Conservation (phyloP, 2,329 filamentous ascomycete species). For the Colletotrichum liaoningense region DNA sequence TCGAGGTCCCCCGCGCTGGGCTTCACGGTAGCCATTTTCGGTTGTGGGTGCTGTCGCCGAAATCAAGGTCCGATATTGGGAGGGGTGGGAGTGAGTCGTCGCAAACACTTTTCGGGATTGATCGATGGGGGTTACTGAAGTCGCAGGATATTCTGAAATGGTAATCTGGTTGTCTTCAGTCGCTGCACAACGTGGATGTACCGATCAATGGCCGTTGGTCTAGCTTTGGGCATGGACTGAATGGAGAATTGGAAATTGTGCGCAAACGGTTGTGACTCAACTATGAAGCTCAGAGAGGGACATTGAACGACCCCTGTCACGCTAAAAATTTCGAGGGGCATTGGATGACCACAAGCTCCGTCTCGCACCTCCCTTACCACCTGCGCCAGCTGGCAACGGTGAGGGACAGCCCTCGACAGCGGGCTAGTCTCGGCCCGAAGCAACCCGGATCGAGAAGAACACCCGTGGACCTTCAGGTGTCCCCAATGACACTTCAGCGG, state of each 20-base stretch:
- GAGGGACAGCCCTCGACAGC: not conserved
- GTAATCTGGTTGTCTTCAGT: not conserved
- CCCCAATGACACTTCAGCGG: conserved; percentile 10
- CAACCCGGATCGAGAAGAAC: not conserved
- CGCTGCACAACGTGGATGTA: not conserved
- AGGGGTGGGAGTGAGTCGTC: conserved; percentile 20
- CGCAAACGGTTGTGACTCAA: conserved; percentile 33
- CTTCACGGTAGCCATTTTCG: conserved; percentile 67
- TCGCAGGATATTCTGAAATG: not conserved
- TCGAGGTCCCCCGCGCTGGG: conserved; percentile 78
- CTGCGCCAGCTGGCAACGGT: conserved; percentile 16
- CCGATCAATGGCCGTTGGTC: conserved; percentile 12
- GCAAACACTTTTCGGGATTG: conserved; percentile 1
- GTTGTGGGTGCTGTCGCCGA: conserved; percentile 13
- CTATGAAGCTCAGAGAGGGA: conserved; percentile 28
- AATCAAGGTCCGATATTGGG: not conserved
- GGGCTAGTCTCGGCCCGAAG: conserved; percentile 27
- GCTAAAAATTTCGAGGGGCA: conserved; percentile 36
- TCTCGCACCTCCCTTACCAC: not conserved
- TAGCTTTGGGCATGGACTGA: not conserved
- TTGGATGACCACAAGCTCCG: conserved; percentile 17
- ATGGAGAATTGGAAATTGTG: conserved; percentile 28
- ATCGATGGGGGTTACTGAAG: not conserved
- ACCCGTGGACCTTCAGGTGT: not conserved
- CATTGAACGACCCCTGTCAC: conserved; percentile 29